Base-by-base conservation (phyloP, 2,329 filamentous ascomycete genomes). In the Fusarium sp. region DNA sequence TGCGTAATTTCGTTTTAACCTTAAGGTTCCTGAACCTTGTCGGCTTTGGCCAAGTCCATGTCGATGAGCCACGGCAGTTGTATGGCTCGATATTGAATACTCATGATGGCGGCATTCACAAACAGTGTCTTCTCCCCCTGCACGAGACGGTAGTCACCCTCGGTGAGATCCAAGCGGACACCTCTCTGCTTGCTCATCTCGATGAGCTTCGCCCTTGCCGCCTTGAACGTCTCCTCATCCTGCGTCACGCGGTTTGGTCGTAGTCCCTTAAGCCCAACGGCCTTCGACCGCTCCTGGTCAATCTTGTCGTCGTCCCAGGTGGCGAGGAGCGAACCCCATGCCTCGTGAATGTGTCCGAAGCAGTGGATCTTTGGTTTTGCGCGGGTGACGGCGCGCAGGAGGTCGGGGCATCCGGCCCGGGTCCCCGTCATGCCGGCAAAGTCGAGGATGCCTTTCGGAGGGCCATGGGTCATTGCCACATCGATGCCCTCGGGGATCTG, bases 341-440 rank as follows among this genome's bases (percentile, higher is more conserved):
- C 83, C 68, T 87, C 84, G 71, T 89, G 86, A n/a, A 88, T 84
- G 65, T 88, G 86, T 0, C 86, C 86, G 62, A 87, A 88, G 73
- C 85, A 87, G 72, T 87, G 84, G 4, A 88, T 67, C 6, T 74
- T 73, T 2, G 86, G 86, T 27, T 77, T 78, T 1, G 81, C 79
- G 0, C 73, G 72, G 1, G 80, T 77, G 0, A 88, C 72, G 0
- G 86, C 83, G 0, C 73, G 74, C 58, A 86, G 82, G 3, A 89
- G 79, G 14, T 79, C 65, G 0, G 70, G 68, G 62, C 84, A 84
- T 18, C 86, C 84, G 16, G 78, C 79, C 13, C 76, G 73, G 23
- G 77, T n/a, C 62, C 66, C 8, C 60, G 68, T 2, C 71, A 60
- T 8, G 29, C 58, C 60, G 4, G 73, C 70, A 20, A 72, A 67